phyloP scores from a whole-genome alignment of 2,329 filamentous ascomycete species.

The Cryphonectria carpinicola region DNA sequence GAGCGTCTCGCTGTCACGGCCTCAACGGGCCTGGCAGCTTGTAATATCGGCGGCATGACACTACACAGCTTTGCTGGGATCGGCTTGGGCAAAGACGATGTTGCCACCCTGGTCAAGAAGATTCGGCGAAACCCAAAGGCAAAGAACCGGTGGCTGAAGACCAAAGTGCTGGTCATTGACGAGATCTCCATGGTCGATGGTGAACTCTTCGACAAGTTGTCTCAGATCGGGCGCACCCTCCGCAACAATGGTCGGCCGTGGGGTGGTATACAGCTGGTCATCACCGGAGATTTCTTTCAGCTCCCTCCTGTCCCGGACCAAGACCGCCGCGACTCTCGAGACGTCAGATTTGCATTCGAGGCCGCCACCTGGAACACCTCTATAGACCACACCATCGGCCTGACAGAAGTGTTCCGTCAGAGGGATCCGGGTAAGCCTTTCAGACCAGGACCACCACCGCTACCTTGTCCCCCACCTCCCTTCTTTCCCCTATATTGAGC shows the following conservation, averaged over 20 bases:
- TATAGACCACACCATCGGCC: conserved; percentile 92
- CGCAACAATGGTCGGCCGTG: conserved; percentile 91
- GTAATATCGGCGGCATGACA: conserved; percentile 94
- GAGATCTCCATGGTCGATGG: conserved; percentile 99
- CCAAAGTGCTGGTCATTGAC: conserved; percentile 87
- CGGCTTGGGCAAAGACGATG: conserved; percentile 89
- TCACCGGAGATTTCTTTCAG: conserved; percentile 98
- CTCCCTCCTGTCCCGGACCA: conserved; percentile 86
- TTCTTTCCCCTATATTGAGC: too few relatives aligned
- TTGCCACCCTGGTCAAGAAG: conserved; percentile 81
- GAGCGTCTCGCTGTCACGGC: conserved; percentile 92
- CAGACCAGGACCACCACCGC: background rate
- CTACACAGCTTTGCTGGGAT: conserved; percentile 96
- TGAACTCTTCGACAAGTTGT: conserved; percentile 94
- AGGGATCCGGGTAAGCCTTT: conserved; percentile 68
- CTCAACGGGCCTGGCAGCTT: conserved; percentile 92
- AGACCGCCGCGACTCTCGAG: conserved; percentile 54
- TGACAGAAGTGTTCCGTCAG: conserved; percentile 96
- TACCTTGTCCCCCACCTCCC: too few relatives aligned
- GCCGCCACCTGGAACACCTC: conserved; percentile 89
- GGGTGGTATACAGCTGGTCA: conserved; percentile 92
- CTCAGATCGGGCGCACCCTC: conserved; percentile 81
- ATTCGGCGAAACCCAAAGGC: conserved; percentile 87
- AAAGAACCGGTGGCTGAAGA: conserved; percentile 84
- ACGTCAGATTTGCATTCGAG: conserved; percentile 90